Conservation (phyloP, 2,329 filamentous ascomycete genomes). For the Bisporella sp. region DNA sequence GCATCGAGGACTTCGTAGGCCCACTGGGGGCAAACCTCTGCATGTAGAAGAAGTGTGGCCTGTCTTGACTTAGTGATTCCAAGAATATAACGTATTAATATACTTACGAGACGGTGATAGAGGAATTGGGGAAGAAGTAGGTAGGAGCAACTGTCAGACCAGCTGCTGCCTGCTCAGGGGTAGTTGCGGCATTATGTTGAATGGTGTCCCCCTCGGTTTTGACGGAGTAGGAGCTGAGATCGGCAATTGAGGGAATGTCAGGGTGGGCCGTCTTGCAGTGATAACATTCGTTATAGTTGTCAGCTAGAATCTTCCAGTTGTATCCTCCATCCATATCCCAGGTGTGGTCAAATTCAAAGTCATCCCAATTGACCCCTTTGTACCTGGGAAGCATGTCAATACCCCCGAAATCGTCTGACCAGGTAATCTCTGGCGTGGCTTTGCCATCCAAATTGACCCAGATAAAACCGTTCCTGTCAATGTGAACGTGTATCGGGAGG, state of each 20-base stretch:
- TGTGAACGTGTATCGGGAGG: not conserved
- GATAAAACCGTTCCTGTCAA: not conserved
- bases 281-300: not conserved
- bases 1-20: not conserved
- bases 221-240: not conserved
- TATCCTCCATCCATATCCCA: not conserved
- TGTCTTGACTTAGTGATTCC: not conserved
- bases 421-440: not conserved
- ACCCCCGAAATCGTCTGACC: not conserved
- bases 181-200: not conserved
- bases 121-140: not conserved
- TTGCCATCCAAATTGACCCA: not conserved
- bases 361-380: not conserved
- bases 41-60: not conserved
- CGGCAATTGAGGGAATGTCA: not conserved
- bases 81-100: not conserved
- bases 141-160: not conserved
- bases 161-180: not conserved
- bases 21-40: not conserved
- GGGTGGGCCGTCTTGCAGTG: not conserved
- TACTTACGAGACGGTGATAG: not conserved
- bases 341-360: not conserved
- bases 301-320: not conserved
- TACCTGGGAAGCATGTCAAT: not conserved
- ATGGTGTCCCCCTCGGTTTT: not conserved